Conservation (phyloP, 371 early-diverging fungal species). For the Gilbertella persicaria region DNA sequence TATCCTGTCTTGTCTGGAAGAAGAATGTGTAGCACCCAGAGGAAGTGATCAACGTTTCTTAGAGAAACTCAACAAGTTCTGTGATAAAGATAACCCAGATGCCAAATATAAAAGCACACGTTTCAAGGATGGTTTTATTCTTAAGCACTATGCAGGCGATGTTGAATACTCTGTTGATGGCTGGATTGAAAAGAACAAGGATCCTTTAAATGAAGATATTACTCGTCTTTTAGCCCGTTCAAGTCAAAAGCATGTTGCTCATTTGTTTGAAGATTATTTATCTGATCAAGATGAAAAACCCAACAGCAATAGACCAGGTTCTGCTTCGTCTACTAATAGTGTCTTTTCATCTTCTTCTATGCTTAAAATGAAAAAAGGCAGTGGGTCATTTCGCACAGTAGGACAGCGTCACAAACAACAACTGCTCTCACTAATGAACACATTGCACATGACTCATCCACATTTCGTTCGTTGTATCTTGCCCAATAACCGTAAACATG, state of each 20-base stretch:
- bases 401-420: constrained; percentile 98
- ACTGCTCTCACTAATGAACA: constrained; percentile 89
- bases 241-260: constrained; percentile 75
- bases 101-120: constrained; percentile 85
- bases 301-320: not conserved
- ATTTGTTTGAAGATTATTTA: constrained; percentile 82
- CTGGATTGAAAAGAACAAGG: constrained; percentile 99
- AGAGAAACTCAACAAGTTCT: constrained; percentile 89
- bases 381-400: constrained; percentile 97
- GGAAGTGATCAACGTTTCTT: constrained; percentile 97
- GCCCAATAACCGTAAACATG: constrained; percentile 95
- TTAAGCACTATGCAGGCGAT: constrained; percentile 98
- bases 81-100: constrained; percentile 69
- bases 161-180: constrained; percentile 96
- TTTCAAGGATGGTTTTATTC: constrained; percentile 91
- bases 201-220: constrained; percentile 98
- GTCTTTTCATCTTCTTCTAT: constrained; percentile 22
- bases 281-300: constrained; percentile 53
- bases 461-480: constrained; percentile 99
- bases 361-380: constrained; percentile 37
- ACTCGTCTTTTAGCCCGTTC: constrained; percentile 87
- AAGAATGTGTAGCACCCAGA: constrained; percentile 99
- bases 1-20: constrained; percentile 97
- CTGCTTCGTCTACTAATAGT: not conserved
- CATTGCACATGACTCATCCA: constrained; percentile 92